Evolutionary conservation across 257 asterid species (phyloP).

Genomic region (Prunella vulgaris): DNA sequence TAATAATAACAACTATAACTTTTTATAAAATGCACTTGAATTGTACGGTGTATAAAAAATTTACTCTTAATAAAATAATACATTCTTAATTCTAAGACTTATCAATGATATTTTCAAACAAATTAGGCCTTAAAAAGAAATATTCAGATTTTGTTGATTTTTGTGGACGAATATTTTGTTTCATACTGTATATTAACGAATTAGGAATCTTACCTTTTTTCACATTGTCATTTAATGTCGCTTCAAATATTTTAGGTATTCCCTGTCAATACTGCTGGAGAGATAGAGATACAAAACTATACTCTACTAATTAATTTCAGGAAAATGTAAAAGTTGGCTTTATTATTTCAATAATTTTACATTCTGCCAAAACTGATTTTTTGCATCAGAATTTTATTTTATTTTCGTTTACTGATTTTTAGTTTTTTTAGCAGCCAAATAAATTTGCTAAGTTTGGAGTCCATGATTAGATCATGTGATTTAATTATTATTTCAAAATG

Average conservation of each 20-base stretch:
- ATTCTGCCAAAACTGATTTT: neutral
- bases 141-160: neutral
- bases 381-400: neutral
- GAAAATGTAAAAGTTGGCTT: neutral
- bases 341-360: neutral
- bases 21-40: too few relatives aligned
- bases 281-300: slow-evolving; percentile 24
- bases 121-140: neutral
- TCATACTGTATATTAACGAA: neutral
- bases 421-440: neutral
- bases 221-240: neutral
- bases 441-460: neutral
- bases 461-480: neutral
- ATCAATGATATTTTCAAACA: neutral
- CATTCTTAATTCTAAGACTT: neutral
- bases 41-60: too few relatives aligned
- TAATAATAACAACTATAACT: too few relatives aligned
- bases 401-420: neutral
- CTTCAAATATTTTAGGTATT: neutral
- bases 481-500: too few relatives aligned
- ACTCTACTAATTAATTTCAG: neutral
- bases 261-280: slow-evolving; percentile 8
- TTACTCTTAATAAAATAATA: too few relatives aligned
- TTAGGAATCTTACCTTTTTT: slow-evolving; percentile 9
- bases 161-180: neutral